Evolutionary conservation across 75 land plant genomes (phyloP), one percentile per base, ranked within the genome.

Genomic region (Picea sitchensis): DNA sequence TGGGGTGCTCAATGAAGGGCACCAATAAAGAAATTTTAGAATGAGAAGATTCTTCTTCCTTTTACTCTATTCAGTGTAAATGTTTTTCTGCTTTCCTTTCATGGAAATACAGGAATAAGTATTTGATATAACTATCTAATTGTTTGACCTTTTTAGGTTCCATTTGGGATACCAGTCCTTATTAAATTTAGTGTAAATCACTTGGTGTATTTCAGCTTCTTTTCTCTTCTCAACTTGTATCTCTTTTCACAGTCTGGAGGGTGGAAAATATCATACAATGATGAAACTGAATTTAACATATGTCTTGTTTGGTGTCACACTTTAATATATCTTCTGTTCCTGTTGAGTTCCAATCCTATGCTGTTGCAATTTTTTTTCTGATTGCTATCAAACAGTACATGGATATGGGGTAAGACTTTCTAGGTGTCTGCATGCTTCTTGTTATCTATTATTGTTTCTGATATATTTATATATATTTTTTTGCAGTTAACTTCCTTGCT

Each of bases 401-500:
- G 12, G 12, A 32, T 64, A 58, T 65, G 13, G 2, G 17, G n/a
- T 38, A n/a, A 20, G n/a, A 44, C 9, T 6, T 2, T 34, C n/a
- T 11, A 44, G n/a, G 44, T n/a, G 17, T 13, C 20, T 58, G 36
- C 57, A 6, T 67, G 56, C 12, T 80, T 32, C 38, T 61, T 67
- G 68, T 18, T 63, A 26, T 18, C 71, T 57, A 20, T 64, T 4
- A 26, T 9, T 32, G 34, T 78, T 77, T 32, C 60, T 14, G 12
- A 59, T 20, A 9, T 51, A 51, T 51, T 51, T 51, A 51, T 58
- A 41, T 59, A 61, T 14, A 65, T 76, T 26, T 67, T 21, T 77
- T 82, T 88, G 71, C 90, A 98, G 99, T 80, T 98, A 65, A 96
- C 99, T 78, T 86, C 91, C 20, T 88, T 95, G 80, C 96, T 98